These are phyloP conservation scores for Saksenaea vasiformis DNA, from an alignment of 371 early-diverging fungal genomes.

Conservation along the genomic window DNA sequence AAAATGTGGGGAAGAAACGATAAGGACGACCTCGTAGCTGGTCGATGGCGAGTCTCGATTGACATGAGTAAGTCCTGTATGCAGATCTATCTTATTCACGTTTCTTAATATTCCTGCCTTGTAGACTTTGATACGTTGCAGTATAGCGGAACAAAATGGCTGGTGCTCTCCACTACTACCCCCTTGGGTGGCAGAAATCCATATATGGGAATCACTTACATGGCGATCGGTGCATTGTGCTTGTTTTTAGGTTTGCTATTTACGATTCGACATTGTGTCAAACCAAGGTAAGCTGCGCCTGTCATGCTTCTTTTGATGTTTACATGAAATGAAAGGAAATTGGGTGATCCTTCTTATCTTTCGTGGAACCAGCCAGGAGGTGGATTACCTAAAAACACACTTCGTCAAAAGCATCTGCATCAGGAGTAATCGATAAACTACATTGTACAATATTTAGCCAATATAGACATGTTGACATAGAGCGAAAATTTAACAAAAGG, in stretches of 20 bases:
- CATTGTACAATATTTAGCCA: constrained; percentile 1
- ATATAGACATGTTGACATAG: background rate
- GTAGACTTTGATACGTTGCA: constrained; percentile 78
- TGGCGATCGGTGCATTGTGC: constrained; percentile 85
- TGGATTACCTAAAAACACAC: constrained; percentile 31
- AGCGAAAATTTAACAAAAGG: too few species aligned
- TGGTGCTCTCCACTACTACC: constrained; percentile 90
- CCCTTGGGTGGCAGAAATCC: constrained; percentile 95
- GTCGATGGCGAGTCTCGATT: constrained; percentile 68
- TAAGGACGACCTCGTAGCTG: constrained; percentile 51
- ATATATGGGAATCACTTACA: constrained; percentile 92
- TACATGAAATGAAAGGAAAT: constrained; percentile 56
- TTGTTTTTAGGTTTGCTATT: constrained; percentile 85
- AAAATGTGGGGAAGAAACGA: constrained; percentile 91
- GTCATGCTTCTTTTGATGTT: background rate
- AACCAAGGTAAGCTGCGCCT: constrained; percentile 69
- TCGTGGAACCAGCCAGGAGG: constrained; percentile 90
- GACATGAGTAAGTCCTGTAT: constrained; percentile 57
- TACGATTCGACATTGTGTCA: constrained; percentile 81
- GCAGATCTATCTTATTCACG: background rate
- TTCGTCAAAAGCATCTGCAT: constrained; percentile 23
- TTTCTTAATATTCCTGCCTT: background rate
- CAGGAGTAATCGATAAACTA: constrained; percentile 21
- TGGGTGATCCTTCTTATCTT: constrained; percentile 91
- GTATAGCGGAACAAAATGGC: constrained; percentile 90